Base-by-base conservation (phyloP, 1,139 yeast species). In the Geotrichum reessii region DNA sequence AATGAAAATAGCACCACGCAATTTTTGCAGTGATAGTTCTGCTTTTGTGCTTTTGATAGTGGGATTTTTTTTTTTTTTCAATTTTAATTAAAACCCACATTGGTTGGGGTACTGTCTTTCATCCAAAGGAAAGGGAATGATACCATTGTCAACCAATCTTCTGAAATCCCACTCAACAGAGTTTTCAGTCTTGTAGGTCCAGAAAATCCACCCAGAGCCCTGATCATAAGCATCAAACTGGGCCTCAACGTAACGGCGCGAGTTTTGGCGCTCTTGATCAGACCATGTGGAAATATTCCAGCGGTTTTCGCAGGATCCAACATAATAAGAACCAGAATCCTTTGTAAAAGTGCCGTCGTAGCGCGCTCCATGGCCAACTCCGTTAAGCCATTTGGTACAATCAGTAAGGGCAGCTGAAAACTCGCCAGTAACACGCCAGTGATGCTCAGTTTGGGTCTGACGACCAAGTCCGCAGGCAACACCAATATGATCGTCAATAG, bases 371-470 rank as follows among this genome's bases (percentile, higher is more conserved):
- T 84, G 78, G 52, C 90, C 89, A 48, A 89, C 95, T 66, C 98
- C 98, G 68, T 93, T 93, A 62, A 93, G 77, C 96, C 96, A 88
- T 62, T 79, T 79, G 24, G 95, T 84, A 77, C 99, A 93, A 74
- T 93, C 98, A 12, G 97, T 90, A 65, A 92, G 78, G 1, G 98
- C 97, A 21, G 95, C 97, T 33, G 95, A 81, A 87, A 93, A 93
- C 77, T 93, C 99, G 62, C 98, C 98, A 59, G 83, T 79, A 37
- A 92, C 81, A 59, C 82, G 81, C 89, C 95, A 87, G 73, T 86
- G 86, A 67, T 74, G 70, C 71, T 89, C 96, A 47, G 71, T 63
- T 50, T 68, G 64, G 50, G 83, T 75, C 52, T 73, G 74, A 44
- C 71, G 61, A 55, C 93, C 95, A 78, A 82, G 81, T 24, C 69